phyloP scores from a whole-genome alignment of 192 early-diverging fungal species.

The Coemansia guatemalensis region DNA sequence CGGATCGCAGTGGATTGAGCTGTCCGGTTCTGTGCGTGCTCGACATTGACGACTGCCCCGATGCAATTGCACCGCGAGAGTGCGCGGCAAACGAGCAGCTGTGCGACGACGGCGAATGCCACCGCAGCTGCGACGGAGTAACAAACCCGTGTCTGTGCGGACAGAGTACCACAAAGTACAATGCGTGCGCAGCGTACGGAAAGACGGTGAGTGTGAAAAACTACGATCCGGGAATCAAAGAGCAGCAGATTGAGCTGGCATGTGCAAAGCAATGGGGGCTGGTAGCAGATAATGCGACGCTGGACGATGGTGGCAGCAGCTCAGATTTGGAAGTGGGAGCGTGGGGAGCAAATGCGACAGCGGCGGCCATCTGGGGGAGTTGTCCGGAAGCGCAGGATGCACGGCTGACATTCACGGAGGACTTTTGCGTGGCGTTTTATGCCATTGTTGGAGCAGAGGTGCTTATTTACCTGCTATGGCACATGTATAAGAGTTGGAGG shows the following conservation, averaged over 20 bases:
- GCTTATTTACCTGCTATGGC: constrained; percentile 53
- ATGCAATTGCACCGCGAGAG: constrained; percentile 25
- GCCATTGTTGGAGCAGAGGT: constrained; percentile 49
- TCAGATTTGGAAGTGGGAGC: not conserved
- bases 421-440: constrained; percentile 60
- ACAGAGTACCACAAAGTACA: constrained; percentile 28
- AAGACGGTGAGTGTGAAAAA: constrained; percentile 40
- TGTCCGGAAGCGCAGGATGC: constrained; percentile 55
- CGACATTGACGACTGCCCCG: constrained; percentile 52
- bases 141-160: constrained; percentile 59
- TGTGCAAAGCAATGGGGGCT: constrained; percentile 36
- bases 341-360: constrained; percentile 22
- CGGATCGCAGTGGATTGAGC: constrained; percentile 38
- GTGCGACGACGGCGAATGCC: constrained; percentile 61
- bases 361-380: constrained; percentile 41
- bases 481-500: constrained; percentile 52
- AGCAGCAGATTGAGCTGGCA: constrained; percentile 30
- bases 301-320: constrained; percentile 1
- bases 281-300: constrained; percentile 15
- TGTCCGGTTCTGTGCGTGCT: constrained; percentile 61
- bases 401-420: constrained; percentile 53
- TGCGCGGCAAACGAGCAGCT: constrained; percentile 48
- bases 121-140: constrained; percentile 41
- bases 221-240: constrained; percentile 56
- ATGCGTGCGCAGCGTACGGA: constrained; percentile 55